Base-by-base conservation (phyloP, 495 filamentous ascomycete genomes). In the Ramalina peruviana region DNA sequence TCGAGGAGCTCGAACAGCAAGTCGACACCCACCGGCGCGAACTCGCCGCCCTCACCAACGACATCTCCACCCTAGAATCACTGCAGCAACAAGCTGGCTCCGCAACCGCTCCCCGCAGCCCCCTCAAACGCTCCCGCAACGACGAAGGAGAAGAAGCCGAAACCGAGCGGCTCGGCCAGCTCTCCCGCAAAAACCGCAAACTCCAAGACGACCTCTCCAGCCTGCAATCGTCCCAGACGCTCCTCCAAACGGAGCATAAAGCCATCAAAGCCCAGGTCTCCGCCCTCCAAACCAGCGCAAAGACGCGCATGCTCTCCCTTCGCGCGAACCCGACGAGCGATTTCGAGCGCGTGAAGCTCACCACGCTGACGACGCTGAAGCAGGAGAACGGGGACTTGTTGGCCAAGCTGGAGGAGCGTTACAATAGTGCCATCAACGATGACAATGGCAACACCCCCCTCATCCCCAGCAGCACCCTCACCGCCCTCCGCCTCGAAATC, bases 11-110 rank as follows among this genome's bases (percentile, higher is more conserved):
- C 2, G 88, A 97, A 58, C 74, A 79, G 39, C 69, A 96, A 10
- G 75, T 99, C 3, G 90, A 96, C 61, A 72, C 86, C 53, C 94
- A 95, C 66, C 82, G 92, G 46, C 69, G 69, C n/a, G 93, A 99
- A 56, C 69, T 92, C 26, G 78, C 86, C 54, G 75, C 70, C 5
- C 68, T 88, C 0, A 79, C 88, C 44, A 73, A 74, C 13, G 85
- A 92, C 40, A 67, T 94, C 27, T 73, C 79, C 1, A 73, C 76
- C n/a, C 62, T 68, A n/a, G 80, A 85, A 53, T 60, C 58, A 1
- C 23, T 2, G 23, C 57, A 69, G 19, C 62, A 62, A 38, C 61
- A 55, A 41, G 60, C 68, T 3, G 61, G 72, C 16, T 36, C 57
- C 1, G 46, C 67, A 20, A 36, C 52, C 37, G 51, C 64, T 6